Percentiles rank a stretch among this genome's conserved stretches.
Conservation (phyloP, 2,329 filamentous ascomycete species). For the Penicillium sp. region DNA sequence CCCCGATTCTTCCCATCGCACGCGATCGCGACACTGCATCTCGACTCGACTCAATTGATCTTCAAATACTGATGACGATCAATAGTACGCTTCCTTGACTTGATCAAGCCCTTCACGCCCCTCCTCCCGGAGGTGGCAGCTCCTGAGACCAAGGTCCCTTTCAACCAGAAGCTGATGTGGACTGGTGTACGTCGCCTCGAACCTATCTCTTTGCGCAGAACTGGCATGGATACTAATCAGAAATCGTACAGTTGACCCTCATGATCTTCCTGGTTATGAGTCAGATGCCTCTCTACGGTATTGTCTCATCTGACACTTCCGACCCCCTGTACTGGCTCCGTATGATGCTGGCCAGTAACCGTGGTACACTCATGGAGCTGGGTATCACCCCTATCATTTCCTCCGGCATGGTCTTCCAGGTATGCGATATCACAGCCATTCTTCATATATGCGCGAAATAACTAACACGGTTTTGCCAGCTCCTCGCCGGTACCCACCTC, state of each 20-base stretch:
- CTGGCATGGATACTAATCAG: constrained; percentile 15
- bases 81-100: constrained; percentile 95
- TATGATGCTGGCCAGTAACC: constrained; percentile 99
- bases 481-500: constrained; percentile 97
- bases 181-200: constrained; percentile 61
- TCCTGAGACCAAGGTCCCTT: constrained; percentile 96
- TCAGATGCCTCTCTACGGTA: constrained; percentile 98
- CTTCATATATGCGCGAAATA: neutral
- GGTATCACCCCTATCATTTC: constrained; percentile 99
- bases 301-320: constrained; percentile 97
- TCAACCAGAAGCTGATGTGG: constrained; percentile 99
- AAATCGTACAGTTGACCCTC: constrained; percentile 67
- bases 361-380: constrained; percentile 92
- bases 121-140: constrained; percentile 99
- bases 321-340: constrained; percentile 99
- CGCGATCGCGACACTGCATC: constrained; percentile 30
- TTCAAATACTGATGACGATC: constrained; percentile 26
- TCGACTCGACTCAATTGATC: constrained; percentile 28
- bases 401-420: constrained; percentile 99
- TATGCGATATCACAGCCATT: constrained; percentile 30
- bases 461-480: constrained; percentile 46
- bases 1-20: constrained; percentile 21
- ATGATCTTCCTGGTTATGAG: constrained; percentile 99
- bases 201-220: constrained; percentile 8
- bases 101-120: constrained; percentile 99